phyloP scores from a whole-genome alignment of 495 filamentous ascomycete species.

The Xylaria telfairii region DNA sequence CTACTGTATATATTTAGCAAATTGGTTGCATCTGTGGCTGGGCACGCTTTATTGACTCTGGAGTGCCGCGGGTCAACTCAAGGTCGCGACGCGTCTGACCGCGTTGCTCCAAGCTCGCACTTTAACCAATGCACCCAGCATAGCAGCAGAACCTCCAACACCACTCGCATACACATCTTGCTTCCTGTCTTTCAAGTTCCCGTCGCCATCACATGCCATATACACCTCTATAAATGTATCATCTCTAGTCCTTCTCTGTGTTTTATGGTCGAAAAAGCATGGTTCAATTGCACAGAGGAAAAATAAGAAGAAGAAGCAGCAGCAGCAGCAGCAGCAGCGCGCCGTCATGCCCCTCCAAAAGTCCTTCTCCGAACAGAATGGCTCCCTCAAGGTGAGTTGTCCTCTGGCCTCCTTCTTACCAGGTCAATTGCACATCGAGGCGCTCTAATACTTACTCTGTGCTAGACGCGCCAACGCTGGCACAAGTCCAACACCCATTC shows the following conservation, averaged over 20 bases:
- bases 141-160: background rate
- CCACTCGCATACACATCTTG: background rate
- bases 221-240: background rate
- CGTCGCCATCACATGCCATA: background rate
- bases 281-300: background rate
- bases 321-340: constrained; percentile 12
- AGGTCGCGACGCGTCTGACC: constrained; percentile 18
- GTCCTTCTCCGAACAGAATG: constrained; percentile 56
- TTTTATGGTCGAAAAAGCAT: constrained; percentile 16
- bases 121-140: background rate
- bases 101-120: constrained; percentile 25
- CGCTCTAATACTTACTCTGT: constrained; percentile 9
- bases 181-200: background rate
- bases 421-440: background rate
- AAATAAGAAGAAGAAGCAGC: constrained; percentile 19
- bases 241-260: background rate
- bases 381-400: constrained; percentile 36
- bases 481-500: constrained; percentile 56
- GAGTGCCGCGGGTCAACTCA: background rate
- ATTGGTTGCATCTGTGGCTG: constrained; percentile 24
- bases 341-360: constrained; percentile 56
- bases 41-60: constrained; percentile 33
- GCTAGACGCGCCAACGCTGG: constrained; percentile 52
- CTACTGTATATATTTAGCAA: too few relatives aligned
- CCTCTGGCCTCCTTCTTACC: background rate